Conservation (phyloP, 805 yeast species). For the Metschnikowia reukaufii region DNA sequence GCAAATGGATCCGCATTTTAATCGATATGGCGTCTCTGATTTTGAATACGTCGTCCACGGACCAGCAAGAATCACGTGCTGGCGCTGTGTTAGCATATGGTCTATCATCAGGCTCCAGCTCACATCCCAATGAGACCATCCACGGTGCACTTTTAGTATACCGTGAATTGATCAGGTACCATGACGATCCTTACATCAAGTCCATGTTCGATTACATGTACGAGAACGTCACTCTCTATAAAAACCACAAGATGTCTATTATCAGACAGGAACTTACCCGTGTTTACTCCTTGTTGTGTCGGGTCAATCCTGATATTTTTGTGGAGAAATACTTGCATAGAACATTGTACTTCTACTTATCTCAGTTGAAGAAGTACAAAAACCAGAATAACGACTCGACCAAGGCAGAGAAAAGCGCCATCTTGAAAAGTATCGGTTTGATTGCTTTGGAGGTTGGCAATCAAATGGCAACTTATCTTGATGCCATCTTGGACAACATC, state of each 20-base stretch:
- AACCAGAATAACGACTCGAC: constrained; percentile 38
- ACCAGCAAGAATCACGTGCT: constrained; percentile 10
- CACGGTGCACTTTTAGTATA: constrained; percentile 86
- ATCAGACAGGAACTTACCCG: constrained; percentile 83
- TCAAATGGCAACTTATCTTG: constrained; percentile 83
- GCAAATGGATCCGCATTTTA: constrained; percentile 72
- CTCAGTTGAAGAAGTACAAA: constrained; percentile 71
- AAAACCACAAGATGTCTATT: constrained; percentile 72
- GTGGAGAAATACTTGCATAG: constrained; percentile 79
- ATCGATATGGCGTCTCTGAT: constrained; percentile 67
- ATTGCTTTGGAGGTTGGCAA: constrained; percentile 78
- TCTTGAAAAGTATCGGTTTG: constrained; percentile 79
- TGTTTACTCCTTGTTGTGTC: constrained; percentile 79
- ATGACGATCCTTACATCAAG: constrained; percentile 70
- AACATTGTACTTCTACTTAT: constrained; percentile 71
- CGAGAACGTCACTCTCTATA: constrained; percentile 68
- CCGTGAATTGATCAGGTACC: constrained; percentile 66
- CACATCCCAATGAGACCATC: constrained; percentile 57
- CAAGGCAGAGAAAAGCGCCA: constrained; percentile 65
- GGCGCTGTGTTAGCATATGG: constrained; percentile 9
- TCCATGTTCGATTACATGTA: constrained; percentile 75
- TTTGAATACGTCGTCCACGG: constrained; percentile 32
- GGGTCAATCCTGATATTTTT: constrained; percentile 71
- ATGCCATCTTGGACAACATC: constrained; percentile 80
- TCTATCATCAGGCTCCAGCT: constrained; percentile 14